These are phyloP conservation scores for Bipolaris zeicola DNA, from an alignment of 2,329 filamentous ascomycete genomes.

Conservation along the genomic window DNA sequence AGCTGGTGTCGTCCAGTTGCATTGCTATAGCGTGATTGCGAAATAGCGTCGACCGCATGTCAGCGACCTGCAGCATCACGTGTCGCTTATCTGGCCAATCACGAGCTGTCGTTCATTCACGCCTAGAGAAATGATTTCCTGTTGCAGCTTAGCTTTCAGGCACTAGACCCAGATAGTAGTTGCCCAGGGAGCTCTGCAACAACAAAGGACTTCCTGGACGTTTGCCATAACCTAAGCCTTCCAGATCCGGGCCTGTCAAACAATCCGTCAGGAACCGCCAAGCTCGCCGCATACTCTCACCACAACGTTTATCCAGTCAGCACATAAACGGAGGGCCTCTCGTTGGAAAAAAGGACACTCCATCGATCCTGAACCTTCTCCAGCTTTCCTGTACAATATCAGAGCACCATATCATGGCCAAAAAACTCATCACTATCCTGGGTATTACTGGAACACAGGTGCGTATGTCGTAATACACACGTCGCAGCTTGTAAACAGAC, in stretches of 20 bases:
- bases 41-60: neutral
- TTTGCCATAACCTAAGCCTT: neutral
- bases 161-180: neutral
- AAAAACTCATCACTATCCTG: conserved; percentile 26
- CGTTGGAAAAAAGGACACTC: neutral
- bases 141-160: neutral
- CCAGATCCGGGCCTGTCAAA: neutral
- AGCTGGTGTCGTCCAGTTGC: neutral
- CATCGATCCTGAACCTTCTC: neutral
- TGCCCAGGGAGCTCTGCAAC: neutral
- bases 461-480: conserved; percentile 2
- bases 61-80: neutral
- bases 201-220: neutral
- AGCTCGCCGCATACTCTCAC: no score
- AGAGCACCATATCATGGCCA: neutral
- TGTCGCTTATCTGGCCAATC: neutral
- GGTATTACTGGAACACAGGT: conserved; percentile 28
- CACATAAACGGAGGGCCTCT: neutral
- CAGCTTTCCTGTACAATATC: neutral
- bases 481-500: neutral
- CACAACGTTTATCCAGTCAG: no score
- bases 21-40: neutral
- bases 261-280: no score
- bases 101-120: no score
- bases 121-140: neutral